A percentile compares a stretch with the other conserved stretches of the same genome.
Conservation (phyloP, 2,329 filamentous ascomycete species). For the Alternaria incomplexa region DNA sequence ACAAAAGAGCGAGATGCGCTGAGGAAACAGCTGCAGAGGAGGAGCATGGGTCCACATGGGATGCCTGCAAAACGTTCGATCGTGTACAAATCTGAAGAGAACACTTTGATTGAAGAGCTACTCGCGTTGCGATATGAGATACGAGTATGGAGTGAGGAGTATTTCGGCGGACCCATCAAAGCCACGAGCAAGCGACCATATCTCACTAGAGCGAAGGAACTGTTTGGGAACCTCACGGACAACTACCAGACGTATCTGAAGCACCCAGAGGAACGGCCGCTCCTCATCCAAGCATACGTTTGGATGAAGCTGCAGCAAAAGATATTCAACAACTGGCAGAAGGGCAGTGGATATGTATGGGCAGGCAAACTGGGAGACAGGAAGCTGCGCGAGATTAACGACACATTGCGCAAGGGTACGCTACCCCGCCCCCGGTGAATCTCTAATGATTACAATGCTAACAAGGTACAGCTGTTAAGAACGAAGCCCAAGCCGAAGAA, state of each 20-base stretch:
- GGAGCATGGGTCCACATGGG: conserved; percentile 39
- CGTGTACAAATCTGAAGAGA: conserved; percentile 45
- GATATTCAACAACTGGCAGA: conserved; percentile 45
- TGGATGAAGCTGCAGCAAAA: conserved; percentile 47
- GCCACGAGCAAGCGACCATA: conserved; percentile 39
- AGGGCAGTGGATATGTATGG: conserved; percentile 47
- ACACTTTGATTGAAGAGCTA: conserved; percentile 44
- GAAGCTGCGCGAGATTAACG: conserved; percentile 45
- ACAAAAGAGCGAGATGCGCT: conserved; percentile 47
- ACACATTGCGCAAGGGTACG: conserved; percentile 45
- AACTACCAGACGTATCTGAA: conserved; percentile 44
- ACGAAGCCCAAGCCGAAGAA: conserved; percentile 44
- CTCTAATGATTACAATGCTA: conserved; percentile 3
- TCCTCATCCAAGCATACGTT: conserved; percentile 45
- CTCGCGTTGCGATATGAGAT: conserved; percentile 44
- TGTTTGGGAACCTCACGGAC: conserved; percentile 43
- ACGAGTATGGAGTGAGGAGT: conserved; percentile 43
- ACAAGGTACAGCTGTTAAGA: conserved; percentile 40
- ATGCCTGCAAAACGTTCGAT: conserved; percentile 33
- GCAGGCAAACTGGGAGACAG: conserved; percentile 47
- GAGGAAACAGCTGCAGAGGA: conserved; percentile 44
- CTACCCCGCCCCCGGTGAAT: background rate
- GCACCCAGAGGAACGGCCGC: conserved; percentile 38
- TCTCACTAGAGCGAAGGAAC: conserved; percentile 38
- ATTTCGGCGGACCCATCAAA: conserved; percentile 39